Evolutionary conservation across 805 yeast genomes (phyloP).

Genomic region (Sugiyamaella smithiae): DNA sequence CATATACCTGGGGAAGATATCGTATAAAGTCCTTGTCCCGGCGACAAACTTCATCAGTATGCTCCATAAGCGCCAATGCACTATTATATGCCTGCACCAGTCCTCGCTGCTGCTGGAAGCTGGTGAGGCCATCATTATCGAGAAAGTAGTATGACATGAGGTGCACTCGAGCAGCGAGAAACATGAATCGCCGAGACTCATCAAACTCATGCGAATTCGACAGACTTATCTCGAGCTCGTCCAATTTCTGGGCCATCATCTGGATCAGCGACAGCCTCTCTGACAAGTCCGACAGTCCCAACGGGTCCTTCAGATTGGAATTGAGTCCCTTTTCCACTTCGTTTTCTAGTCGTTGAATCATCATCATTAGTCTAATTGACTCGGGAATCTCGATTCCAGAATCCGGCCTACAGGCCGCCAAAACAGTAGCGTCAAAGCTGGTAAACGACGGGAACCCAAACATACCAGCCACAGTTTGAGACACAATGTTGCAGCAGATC

Average conservation of each 20-base stretch:
- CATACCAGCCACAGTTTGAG: slow-evolving; percentile 86
- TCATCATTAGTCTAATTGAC: slow-evolving; percentile 66
- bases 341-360: slow-evolving; percentile 81
- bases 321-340: slow-evolving; percentile 77
- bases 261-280: slow-evolving; percentile 75
- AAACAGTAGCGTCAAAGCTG: slow-evolving; percentile 70
- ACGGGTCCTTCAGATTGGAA: slow-evolving; percentile 62
- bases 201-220: slow-evolving; percentile 45
- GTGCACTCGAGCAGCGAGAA: slow-evolving; percentile 76
- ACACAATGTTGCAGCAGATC: slow-evolving; percentile 88
- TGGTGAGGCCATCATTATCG: slow-evolving; percentile 45
- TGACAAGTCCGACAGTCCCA: slow-evolving; percentile 61
- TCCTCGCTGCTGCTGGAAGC: slow-evolving; percentile 67
- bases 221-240: slow-evolving; percentile 59
- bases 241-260: slow-evolving; percentile 67
- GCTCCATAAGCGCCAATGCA: slow-evolving; percentile 66
- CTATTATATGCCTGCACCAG: slow-evolving; percentile 77
- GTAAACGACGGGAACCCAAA: slow-evolving; percentile 95
- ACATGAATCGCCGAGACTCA: slow-evolving; percentile 64
- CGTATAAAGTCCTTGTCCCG: slow-evolving; percentile 61
- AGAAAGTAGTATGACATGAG: slow-evolving; percentile 77
- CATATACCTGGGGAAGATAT: slow-evolving; percentile 74
- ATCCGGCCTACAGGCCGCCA: slow-evolving; percentile 51
- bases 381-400: slow-evolving; percentile 48
- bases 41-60: slow-evolving; percentile 59